Conservation (phyloP, 2,329 filamentous ascomycete species). For the Paraconiothyrium brasiliense region DNA sequence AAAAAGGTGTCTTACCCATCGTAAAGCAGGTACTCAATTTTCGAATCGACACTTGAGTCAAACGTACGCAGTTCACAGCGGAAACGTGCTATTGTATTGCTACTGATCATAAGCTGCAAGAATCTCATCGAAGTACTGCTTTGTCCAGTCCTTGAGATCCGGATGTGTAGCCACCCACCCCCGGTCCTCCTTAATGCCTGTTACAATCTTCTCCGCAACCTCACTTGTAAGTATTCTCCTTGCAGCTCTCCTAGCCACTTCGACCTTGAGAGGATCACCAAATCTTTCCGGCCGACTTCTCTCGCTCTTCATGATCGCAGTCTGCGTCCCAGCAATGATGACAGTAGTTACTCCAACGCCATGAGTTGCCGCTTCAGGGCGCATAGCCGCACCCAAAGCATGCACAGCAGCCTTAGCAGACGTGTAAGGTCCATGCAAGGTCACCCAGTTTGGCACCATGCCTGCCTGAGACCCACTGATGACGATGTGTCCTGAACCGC, state of each 20-base stretch:
- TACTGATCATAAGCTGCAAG: constrained; percentile 27
- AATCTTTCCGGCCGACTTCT: constrained; percentile 25
- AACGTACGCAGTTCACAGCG: too few species aligned
- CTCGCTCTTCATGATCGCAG: constrained; percentile 27
- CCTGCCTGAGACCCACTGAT: constrained; percentile 25
- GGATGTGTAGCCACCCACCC: constrained; percentile 29
- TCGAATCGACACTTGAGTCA: too few species aligned
- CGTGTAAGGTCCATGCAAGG: constrained; percentile 26
- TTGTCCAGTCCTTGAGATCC: constrained; percentile 25
- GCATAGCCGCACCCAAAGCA: constrained; percentile 22
- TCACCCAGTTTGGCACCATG: constrained; percentile 27
- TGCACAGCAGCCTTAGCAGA: constrained; percentile 28
- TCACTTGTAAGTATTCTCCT: constrained; percentile 22
- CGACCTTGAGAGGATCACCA: constrained; percentile 19
- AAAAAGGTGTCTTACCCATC: too few species aligned
- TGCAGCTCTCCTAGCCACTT: constrained; percentile 22
- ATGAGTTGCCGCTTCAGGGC: constrained; percentile 25
- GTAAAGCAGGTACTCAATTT: too few species aligned
- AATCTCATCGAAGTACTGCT: constrained; percentile 29
- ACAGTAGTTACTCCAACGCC: constrained; percentile 26
- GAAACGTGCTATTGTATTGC: not conserved
- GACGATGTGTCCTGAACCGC: constrained; percentile 22
- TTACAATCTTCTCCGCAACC: constrained; percentile 23
- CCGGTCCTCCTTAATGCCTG: constrained; percentile 23
- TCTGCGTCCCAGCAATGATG: constrained; percentile 25